Evolutionary conservation across 1,284 basidiomycete genomes (phyloP).

Genomic region (Peniophora sp.): DNA sequence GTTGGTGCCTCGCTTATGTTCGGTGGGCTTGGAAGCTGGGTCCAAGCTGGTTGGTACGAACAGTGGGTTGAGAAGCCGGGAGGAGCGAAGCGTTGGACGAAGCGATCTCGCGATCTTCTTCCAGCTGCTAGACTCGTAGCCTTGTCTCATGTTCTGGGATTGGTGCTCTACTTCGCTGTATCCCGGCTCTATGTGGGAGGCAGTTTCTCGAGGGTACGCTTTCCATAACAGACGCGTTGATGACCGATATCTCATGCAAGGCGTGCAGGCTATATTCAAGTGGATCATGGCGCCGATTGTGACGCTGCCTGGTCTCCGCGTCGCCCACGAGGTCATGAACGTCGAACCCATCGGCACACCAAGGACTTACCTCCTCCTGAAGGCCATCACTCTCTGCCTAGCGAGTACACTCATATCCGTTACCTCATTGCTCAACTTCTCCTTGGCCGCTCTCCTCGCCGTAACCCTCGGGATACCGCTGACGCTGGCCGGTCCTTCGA

Average conservation of each 20-base stretch:
- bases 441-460: constrained; percentile 67
- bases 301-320: too few species aligned
- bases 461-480: constrained; percentile 55
- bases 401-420: constrained; percentile 80
- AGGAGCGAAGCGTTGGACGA: constrained; percentile 25
- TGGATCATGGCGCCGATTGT: too few species aligned
- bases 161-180: constrained; percentile 34
- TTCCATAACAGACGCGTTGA: constrained; percentile 30
- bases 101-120: constrained; percentile 39
- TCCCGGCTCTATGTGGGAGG: too few species aligned
- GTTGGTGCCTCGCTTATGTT: constrained; percentile 80
- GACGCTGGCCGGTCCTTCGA: constrained; percentile 33
- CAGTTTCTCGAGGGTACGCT: constrained; percentile 35
- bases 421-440: constrained; percentile 84
- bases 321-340: too few species aligned
- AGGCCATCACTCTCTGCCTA: constrained; percentile 67
- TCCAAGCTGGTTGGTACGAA: constrained; percentile 50
- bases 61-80: constrained; percentile 14
- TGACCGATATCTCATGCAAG: constrained; percentile 20
- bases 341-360: too few species aligned
- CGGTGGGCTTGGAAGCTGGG: constrained; percentile 69
- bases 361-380: constrained; percentile 50
- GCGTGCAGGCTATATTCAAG: too few species aligned
- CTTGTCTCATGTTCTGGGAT: constrained; percentile 45
- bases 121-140: constrained; percentile 45